Percentiles rank a stretch among this genome's conserved stretches.
These are phyloP conservation scores for Globisporangium apiculatum DNA, from an alignment of 352 stramenopile species.

Conservation along the genomic window DNA sequence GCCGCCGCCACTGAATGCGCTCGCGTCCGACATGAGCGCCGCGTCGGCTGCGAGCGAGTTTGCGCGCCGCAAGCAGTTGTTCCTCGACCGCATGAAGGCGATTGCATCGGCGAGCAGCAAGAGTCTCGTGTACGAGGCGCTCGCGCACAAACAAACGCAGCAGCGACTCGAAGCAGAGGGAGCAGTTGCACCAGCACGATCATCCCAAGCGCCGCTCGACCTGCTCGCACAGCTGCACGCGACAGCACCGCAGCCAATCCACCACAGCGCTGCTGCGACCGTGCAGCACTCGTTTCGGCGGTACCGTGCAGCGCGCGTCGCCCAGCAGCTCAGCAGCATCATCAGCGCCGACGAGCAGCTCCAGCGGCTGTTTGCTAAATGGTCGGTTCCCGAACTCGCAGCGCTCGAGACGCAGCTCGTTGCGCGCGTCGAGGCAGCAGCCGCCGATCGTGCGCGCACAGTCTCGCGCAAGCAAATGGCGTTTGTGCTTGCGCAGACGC, in stretches of 20 bases:
- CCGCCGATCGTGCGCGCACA: constrained; percentile 1
- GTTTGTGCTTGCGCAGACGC: constrained; percentile 42
- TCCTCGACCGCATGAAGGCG: constrained; percentile 68
- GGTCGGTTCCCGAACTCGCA: constrained; percentile 34
- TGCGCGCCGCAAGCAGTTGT: constrained; percentile 58
- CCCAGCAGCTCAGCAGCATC: constrained; percentile 12
- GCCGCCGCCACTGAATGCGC: not conserved
- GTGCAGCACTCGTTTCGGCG: constrained; percentile 33
- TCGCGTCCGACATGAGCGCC: not conserved
- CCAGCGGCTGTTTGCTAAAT: constrained; percentile 30
- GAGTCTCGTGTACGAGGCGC: constrained; percentile 66
- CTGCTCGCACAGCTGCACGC: constrained; percentile 19
- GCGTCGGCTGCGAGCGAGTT: constrained; percentile 41
- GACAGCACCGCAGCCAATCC: constrained; percentile 18
- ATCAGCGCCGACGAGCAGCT: constrained; percentile 29
- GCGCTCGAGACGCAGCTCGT: constrained; percentile 15
- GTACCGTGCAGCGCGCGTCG: constrained; percentile 19
- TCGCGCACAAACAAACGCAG: constrained; percentile 42
- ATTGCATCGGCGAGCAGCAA: constrained; percentile 57
- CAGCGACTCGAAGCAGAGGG: constrained; percentile 12
- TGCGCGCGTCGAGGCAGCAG: no score
- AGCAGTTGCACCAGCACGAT: not conserved
- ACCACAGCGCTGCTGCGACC: constrained; percentile 35
- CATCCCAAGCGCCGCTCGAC: constrained; percentile 5
- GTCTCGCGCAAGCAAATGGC: constrained; percentile 44